Evolutionary conservation across 2,329 filamentous ascomycete genomes (phyloP).

Genomic region (Pseudogymnoascus sp.): DNA sequence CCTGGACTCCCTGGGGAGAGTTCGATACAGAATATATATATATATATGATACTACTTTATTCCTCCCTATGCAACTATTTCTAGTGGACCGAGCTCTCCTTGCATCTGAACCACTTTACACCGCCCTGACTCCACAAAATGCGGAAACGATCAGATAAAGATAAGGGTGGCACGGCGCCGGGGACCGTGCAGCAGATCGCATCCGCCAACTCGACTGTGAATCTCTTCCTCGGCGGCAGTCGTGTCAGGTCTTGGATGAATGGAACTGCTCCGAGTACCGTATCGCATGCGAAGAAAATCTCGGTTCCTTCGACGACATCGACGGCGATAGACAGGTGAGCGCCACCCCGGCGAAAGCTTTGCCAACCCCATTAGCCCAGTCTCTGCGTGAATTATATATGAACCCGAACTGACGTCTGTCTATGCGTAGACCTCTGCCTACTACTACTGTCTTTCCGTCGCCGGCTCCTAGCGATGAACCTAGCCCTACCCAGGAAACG

Average conservation of each 20-base stretch:
- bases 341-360: not conserved
- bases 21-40: too few species aligned
- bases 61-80: too few species aligned
- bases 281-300: constrained; percentile 17
- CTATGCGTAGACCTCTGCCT: not conserved
- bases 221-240: constrained; percentile 27
- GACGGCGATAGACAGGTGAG: too few species aligned
- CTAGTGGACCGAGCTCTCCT: too few species aligned
- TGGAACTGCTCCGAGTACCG: constrained; percentile 24
- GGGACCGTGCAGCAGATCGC: constrained; percentile 23
- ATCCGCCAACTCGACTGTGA: constrained; percentile 29
- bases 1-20: not conserved
- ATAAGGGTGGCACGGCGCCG: constrained; percentile 12
- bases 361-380: too few species aligned
- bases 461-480: constrained; percentile 56
- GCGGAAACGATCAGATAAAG: constrained; percentile 28
- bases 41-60: too few species aligned
- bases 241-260: constrained; percentile 29
- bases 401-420: not conserved
- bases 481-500: constrained; percentile 36
- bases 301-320: not conserved
- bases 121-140: constrained; percentile 15
- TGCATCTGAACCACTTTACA: not conserved
- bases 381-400: constrained; percentile 7
- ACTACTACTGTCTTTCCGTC: constrained; percentile 46